Evolutionary conservation across 2,329 filamentous ascomycete species (phyloP).

Genomic region (Colletotrichum musae): DNA sequence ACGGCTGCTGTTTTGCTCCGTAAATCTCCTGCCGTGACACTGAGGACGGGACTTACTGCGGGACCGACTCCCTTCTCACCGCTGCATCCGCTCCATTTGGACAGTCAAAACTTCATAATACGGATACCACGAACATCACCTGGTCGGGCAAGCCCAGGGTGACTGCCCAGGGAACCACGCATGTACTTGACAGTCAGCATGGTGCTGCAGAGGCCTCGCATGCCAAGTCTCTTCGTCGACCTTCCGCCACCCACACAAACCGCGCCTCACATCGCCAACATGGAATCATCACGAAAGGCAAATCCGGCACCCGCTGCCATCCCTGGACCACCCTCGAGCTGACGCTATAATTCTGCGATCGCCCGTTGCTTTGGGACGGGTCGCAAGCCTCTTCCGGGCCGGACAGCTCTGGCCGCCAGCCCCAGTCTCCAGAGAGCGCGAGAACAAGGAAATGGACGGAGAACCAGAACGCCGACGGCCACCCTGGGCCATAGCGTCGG

Average conservation of each 20-base stretch:
- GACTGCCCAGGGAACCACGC: not conserved
- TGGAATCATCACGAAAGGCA: not conserved
- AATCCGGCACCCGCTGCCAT: not conserved
- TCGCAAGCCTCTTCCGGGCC: not conserved
- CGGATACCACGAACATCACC: too few species aligned
- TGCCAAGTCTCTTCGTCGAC: not conserved
- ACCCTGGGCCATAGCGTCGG: constrained; percentile 30
- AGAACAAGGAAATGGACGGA: constrained; percentile 21
- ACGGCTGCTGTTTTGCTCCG: too few species aligned
- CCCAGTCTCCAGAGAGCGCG: constrained; percentile 1
- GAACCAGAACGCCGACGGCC: constrained; percentile 12
- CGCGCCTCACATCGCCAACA: not conserved
- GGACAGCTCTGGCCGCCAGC: constrained; percentile 7
- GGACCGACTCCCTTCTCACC: constrained; percentile 5
- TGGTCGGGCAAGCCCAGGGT: not conserved
- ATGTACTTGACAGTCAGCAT: not conserved
- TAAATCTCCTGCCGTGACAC: not conserved
- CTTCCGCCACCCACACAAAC: not conserved
- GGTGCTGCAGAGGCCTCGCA: not conserved
- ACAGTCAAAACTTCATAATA: not conserved
- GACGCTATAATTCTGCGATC: not conserved
- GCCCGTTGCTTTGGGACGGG: not conserved
- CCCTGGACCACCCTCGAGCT: not conserved
- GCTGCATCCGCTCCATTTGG: not conserved
- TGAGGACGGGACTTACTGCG: not conserved